Conservation (phyloP, 768 basidiomycete species). For the Russula compacta region DNA sequence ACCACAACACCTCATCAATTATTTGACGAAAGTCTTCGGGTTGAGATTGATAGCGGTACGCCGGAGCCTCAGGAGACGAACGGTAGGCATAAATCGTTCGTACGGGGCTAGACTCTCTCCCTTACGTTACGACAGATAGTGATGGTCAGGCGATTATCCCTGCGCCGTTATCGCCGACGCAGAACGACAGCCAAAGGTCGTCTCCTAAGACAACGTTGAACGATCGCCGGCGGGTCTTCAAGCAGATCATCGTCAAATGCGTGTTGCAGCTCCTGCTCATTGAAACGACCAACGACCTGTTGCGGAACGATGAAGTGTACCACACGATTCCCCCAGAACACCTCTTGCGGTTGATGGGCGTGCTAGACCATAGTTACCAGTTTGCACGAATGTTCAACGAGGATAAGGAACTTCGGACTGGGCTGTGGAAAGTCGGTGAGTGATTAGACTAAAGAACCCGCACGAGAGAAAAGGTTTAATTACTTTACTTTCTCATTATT, state of each 20-base stretch:
- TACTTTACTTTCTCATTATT: background rate
- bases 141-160: slow-evolving; percentile 67
- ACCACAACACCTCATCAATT: slow-evolving; percentile 96
- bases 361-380: slow-evolving; percentile 94
- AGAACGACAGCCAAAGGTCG: slow-evolving; percentile 38
- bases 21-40: slow-evolving; percentile 86
- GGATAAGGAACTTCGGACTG: slow-evolving; percentile 93
- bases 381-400: slow-evolving; percentile 98
- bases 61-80: slow-evolving; percentile 44
- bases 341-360: slow-evolving; percentile 86
- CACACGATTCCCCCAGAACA: slow-evolving; percentile 90
- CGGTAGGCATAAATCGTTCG: slow-evolving; percentile 19
- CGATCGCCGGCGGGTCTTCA: slow-evolving; percentile 82
- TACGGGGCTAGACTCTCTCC: background rate
- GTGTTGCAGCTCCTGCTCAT: slow-evolving; percentile 93
- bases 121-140: slow-evolving; percentile 38
- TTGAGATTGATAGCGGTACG: slow-evolving; percentile 60
- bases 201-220: slow-evolving; percentile 46
- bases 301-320: slow-evolving; percentile 90
- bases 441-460: slow-evolving; percentile 19
- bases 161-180: slow-evolving; percentile 78
- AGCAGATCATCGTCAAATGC: slow-evolving; percentile 99
- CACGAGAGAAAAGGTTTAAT: background rate
- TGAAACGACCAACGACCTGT: slow-evolving; percentile 91
- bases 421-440: slow-evolving; percentile 98